These are phyloP conservation scores for Populus tomentosa DNA, from an alignment of 441 rosid species.

Conservation along the genomic window DNA sequence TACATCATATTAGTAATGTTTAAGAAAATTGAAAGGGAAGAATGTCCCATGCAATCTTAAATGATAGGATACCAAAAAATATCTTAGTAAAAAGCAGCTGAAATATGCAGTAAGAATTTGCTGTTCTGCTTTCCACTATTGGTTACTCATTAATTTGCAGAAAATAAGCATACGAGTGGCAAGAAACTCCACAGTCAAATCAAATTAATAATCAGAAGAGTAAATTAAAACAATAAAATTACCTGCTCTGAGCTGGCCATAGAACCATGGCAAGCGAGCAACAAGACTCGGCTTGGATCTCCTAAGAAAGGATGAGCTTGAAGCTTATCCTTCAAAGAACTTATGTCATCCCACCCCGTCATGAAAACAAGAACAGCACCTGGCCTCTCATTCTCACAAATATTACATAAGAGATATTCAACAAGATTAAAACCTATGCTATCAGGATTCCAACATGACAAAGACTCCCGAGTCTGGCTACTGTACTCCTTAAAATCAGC, in stretches of 20 bases:
- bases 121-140: background rate
- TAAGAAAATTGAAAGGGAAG: background rate
- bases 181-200: background rate
- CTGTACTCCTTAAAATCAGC: constrained; percentile 63
- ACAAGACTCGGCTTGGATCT: constrained; percentile 58
- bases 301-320: constrained; percentile 65
- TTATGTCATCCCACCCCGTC: constrained; percentile 98
- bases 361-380: constrained; percentile 87
- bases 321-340: constrained; percentile 79
- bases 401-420: constrained; percentile 54
- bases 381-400: constrained; percentile 67
- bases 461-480: constrained; percentile 59
- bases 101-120: background rate
- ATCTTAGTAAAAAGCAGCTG: constrained; percentile 2
- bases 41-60: background rate
- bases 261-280: constrained; percentile 94
- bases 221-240: constrained; percentile 1
- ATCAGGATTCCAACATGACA: constrained; percentile 91
- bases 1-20: constrained; percentile 13
- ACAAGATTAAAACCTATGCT: constrained; percentile 90
- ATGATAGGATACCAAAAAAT: background rate
- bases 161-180: background rate
- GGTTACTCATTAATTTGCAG: background rate
- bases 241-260: constrained; percentile 98
- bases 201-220: background rate